A percentile compares a stretch with the other conserved stretches of the same genome.
These are phyloP conservation scores for Escovopsis sp. DNA, from an alignment of 2,329 filamentous ascomycete species.

Conservation along the genomic window DNA sequence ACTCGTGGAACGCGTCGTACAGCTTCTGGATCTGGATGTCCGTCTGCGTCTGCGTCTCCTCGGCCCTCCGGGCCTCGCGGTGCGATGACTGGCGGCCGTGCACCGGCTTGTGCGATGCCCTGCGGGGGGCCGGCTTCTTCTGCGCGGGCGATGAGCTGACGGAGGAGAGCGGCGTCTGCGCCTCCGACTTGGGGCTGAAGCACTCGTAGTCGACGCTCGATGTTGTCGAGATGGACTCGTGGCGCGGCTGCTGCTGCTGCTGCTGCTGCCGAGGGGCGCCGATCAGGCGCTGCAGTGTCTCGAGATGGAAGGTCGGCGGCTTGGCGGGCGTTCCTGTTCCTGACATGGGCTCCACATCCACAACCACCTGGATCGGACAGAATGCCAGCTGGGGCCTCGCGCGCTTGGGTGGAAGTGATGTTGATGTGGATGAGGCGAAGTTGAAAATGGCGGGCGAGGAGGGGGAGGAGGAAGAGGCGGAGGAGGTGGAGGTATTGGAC, in stretches of 20 bases:
- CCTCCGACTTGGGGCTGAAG: neutral
- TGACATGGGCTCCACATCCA: conserved; percentile 20
- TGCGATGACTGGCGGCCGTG: neutral
- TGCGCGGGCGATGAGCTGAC: neutral
- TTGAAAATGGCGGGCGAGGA: no score
- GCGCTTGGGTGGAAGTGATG: neutral
- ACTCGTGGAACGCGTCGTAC: conserved; percentile 27
- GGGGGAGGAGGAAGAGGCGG: no score
- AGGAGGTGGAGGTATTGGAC: no score
- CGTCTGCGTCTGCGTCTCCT: conserved; percentile 4
- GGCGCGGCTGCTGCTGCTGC: neutral
- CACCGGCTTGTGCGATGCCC: neutral
- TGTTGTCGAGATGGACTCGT: no score
- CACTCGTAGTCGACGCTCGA: neutral
- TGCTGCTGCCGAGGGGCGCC: neutral
- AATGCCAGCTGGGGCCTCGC: conserved; percentile 11
- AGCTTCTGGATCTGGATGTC: conserved; percentile 22
- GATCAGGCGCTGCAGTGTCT: no score
- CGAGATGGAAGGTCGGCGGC: neutral
- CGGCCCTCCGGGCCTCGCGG: neutral
- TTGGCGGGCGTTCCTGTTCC: conserved; percentile 1
- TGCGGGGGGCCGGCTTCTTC: neutral
- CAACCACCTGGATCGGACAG: conserved; percentile 25
- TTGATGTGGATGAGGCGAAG: no score
- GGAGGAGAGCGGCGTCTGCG: neutral